Evolutionary conservation across 2,329 filamentous ascomycete genomes (phyloP), one percentile per base, ranked within the genome.

Genomic region (Colletotrichum sp.): DNA sequence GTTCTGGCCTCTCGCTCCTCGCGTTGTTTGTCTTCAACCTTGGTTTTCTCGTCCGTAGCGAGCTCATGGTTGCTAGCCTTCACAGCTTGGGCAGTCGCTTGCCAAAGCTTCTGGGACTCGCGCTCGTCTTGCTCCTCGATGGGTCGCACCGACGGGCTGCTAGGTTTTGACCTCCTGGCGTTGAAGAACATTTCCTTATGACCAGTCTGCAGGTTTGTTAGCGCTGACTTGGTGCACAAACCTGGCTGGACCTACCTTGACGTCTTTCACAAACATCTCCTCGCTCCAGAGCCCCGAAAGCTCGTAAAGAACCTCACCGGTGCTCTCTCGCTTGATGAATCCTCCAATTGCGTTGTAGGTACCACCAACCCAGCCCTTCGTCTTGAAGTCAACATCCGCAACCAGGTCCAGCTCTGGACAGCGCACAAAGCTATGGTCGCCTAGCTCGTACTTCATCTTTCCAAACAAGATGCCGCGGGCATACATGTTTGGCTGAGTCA

Each of bases 401-500:
- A 93, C 91, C 21, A 99, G 89, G 74, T 96, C 93, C 21, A 95
- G 91, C 84, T 99, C 96, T 0, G 96, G 95, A 84, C 97, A 99
- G 79, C 93, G 92, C 24, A 99, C 95, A 80, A 96, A 95, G 83
- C 96, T 98, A 87, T 98, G 96, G 84, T 99, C 96, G 78, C 96
- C 97, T 9, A 99, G 92, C 87, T 99, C 97, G 85, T 99, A 99
- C 85, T 98, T 99, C 97, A 99, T 99, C 85, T 98, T 99, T 64
- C 97, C 97, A 81, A 99, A 98, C 10, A 99, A 89, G 76, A 99
- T 99, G 44, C 97, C 96, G 77, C 97, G 92, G 26, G 96, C 97
- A 84, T 99, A 99, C 96, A 99, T 99, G 87, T 99, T 99, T 21
- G 97, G 97, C 82, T 99, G 97, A 6, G 97, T 99, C 68, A 99